Conservation (phyloP, 345 rosid genomes). For the Psidium friedrichsthalianum region DNA sequence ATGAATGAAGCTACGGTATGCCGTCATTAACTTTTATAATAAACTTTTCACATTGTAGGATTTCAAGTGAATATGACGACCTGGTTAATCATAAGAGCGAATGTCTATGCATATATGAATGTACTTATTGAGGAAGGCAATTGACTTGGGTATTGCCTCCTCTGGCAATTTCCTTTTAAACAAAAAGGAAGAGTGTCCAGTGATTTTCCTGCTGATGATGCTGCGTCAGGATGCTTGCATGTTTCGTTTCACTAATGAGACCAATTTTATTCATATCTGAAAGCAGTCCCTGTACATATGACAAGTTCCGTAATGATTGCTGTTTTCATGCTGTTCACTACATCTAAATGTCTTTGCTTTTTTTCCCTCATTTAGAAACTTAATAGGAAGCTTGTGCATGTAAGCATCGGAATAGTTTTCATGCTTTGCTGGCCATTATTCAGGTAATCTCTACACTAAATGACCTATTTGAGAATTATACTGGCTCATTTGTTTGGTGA, state of each 20-base stretch:
- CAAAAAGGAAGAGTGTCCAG: neutral
- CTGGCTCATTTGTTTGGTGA: neutral
- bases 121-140: neutral
- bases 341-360: neutral
- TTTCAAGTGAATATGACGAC: neutral
- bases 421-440: slow-evolving; percentile 91
- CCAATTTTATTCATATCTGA: neutral
- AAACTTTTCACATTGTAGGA: neutral
- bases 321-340: neutral
- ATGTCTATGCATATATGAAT: neutral
- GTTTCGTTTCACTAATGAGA: neutral
- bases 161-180: neutral
- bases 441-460: slow-evolving; percentile 36
- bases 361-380: slow-evolving; percentile 35
- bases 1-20: neutral
- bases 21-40: neutral
- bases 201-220: neutral
- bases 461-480: neutral
- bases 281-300: neutral
- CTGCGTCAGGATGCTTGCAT: neutral
- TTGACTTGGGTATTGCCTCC: neutral
- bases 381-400: slow-evolving; percentile 86
- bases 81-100: neutral
- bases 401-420: slow-evolving; percentile 72
- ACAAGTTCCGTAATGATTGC: neutral